Evolutionary conservation across 2,329 filamentous ascomycete genomes (phyloP), one percentile per base, ranked within the genome.

Genomic region (Xylaria polymorpha): DNA sequence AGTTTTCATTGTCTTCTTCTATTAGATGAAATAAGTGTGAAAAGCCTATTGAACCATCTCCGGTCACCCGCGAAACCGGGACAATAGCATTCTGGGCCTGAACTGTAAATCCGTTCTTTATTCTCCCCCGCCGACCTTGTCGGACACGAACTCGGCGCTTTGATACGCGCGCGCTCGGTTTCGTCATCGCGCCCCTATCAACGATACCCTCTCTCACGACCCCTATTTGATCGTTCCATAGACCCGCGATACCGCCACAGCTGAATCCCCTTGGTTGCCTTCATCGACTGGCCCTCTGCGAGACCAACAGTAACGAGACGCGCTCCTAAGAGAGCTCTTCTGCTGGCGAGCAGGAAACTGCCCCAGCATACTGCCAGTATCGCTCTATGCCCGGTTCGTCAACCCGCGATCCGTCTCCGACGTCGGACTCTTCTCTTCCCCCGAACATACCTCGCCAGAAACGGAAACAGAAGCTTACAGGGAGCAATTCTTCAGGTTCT

Each of bases 381-480:
- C 73, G 72, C 73, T 77, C 77, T 78, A 79, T 79, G 78, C 76
- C 77, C 78, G 76, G 77, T 79, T 78, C 78, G 77, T 79, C 76
- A 64, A 71, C 71, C 74, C 76, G 77, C 74, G 76, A 78, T 68
- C 72, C 70, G 66, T 77, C 77, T 64, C 71, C 75, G 69, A 70
- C 69, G 61, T 72, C 71, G 68, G 71, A 71, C 72, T 74, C 74
- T 51, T 79, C 77, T 66, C 73, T 74, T 48, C 71, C 74, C 65
- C 71, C 73, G 68, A 76, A 56, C 59, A 76, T 76, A 64, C 67
- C 68, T 69, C 73, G 74, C 64, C 73, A 69, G 68, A 78, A 76
- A 71, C 71, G 72, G 64, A 77, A 76, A 60, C 72, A 77, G 65
- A 77, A 77, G 71, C 77, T 78, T 77, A 77, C 76, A 61, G 69